phyloP scores from a whole-genome alignment of 2,329 filamentous ascomycete genomes.

The Diaporthe sp. region DNA sequence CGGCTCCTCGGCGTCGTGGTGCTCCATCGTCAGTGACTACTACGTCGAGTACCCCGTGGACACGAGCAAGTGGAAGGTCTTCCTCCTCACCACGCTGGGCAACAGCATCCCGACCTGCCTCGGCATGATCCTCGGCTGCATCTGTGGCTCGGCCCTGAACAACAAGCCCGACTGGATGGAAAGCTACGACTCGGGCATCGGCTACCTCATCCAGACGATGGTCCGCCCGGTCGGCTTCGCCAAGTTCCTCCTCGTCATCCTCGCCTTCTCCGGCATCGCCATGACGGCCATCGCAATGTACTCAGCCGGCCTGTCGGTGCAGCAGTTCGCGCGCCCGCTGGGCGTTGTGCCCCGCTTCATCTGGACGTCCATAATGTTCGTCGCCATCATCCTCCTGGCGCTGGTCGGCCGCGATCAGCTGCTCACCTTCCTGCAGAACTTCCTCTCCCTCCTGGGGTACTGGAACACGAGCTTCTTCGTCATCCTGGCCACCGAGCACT shows the following conservation, averaged over 20 bases:
- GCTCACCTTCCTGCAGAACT: constrained; percentile 60
- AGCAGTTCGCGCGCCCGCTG: constrained; percentile 59
- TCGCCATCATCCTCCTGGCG: constrained; percentile 59
- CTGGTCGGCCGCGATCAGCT: constrained; percentile 60
- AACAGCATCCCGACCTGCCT: constrained; percentile 63
- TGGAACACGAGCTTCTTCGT: constrained; percentile 64
- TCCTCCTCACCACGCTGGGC: constrained; percentile 62
- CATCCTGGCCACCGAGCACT: constrained; percentile 64
- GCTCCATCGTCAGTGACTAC: constrained; percentile 60
- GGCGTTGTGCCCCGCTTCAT: constrained; percentile 60
- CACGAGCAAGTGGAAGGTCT: constrained; percentile 61
- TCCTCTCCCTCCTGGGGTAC: constrained; percentile 63
- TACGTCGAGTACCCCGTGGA: constrained; percentile 63
- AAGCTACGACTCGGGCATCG: constrained; percentile 58
- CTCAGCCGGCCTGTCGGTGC: constrained; percentile 54
- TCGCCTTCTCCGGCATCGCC: constrained; percentile 59
- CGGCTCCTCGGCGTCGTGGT: constrained; percentile 64
- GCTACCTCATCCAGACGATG: constrained; percentile 60
- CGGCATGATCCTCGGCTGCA: constrained; percentile 61
- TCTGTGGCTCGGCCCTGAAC: constrained; percentile 59
- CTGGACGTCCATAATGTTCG: constrained; percentile 62
- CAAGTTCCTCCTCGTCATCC: constrained; percentile 56
- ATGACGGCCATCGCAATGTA: constrained; percentile 62
- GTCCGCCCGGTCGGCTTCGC: constrained; percentile 61
- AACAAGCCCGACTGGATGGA: constrained; percentile 56